These are phyloP conservation scores for Neoarthrinium moseri DNA, from an alignment of 2,329 filamentous ascomycete genomes.

Conservation along the genomic window DNA sequence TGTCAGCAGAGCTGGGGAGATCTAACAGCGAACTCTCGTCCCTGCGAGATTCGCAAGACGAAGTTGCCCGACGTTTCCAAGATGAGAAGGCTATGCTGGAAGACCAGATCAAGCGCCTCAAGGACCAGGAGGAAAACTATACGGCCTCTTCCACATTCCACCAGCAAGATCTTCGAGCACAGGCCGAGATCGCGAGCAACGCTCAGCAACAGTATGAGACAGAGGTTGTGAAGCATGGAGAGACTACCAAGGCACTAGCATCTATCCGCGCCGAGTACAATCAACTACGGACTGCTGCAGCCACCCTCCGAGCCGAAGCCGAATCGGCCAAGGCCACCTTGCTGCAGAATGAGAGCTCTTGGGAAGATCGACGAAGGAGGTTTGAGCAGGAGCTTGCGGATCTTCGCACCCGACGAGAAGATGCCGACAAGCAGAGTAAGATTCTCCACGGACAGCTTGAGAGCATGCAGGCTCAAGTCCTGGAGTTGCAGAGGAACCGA, in stretches of 20 bases:
- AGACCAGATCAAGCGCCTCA: conserved; percentile 75
- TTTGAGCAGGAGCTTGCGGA: conserved; percentile 84
- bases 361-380: conserved; percentile 76
- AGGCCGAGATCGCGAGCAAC: conserved; percentile 89
- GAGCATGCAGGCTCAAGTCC: conserved; percentile 75
- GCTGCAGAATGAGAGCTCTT: conserved; percentile 79
- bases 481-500: conserved; percentile 75
- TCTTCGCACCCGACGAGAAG: conserved; percentile 74
- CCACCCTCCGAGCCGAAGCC: conserved; percentile 73
- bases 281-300: conserved; percentile 74
- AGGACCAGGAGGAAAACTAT: conserved; percentile 80
- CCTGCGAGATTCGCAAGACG: conserved; percentile 77
- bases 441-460: conserved; percentile 89
- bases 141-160: conserved; percentile 79
- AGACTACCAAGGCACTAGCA: conserved; percentile 85
- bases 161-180: conserved; percentile 86
- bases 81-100: conserved; percentile 82
- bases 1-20: conserved; percentile 76
- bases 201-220: conserved; percentile 95
- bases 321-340: conserved; percentile 82
- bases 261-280: conserved; percentile 78
- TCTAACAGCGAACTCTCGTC: conserved; percentile 81
- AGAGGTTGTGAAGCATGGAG: conserved; percentile 91
- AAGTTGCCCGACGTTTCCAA: conserved; percentile 67
- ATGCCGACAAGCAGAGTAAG: conserved; percentile 85